These are phyloP conservation scores for Mycena maculata DNA, from an alignment of 768 basidiomycete species.

Conservation along the genomic window DNA sequence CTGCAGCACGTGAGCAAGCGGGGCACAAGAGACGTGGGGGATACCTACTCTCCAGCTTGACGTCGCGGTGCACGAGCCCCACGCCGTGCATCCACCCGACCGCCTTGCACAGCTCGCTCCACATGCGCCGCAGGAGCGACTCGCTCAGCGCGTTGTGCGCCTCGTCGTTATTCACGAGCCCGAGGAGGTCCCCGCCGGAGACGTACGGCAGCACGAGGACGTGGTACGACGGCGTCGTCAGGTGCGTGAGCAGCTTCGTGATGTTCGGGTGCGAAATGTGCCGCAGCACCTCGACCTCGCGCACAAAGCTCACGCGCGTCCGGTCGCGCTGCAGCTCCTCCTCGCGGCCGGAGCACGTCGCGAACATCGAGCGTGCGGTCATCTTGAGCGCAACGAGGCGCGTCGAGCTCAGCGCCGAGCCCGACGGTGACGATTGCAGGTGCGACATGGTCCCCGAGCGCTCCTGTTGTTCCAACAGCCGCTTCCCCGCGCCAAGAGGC, in stretches of 20 bases:
- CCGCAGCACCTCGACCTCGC: slow-evolving; percentile 89
- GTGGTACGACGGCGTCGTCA: slow-evolving; percentile 79
- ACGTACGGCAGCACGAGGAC: slow-evolving; percentile 83
- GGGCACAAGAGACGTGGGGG: neutral
- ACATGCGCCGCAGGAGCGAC: slow-evolving; percentile 67
- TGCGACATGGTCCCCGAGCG: slow-evolving; percentile 17
- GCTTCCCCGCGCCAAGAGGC: slow-evolving; percentile 30
- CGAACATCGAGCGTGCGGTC: slow-evolving; percentile 50
- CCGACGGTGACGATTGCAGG: slow-evolving; percentile 1
- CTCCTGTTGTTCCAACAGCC: slow-evolving; percentile 24
- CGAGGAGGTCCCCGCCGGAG: slow-evolving; percentile 84
- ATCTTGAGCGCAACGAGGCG: slow-evolving; percentile 62
- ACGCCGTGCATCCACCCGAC: slow-evolving; percentile 91
- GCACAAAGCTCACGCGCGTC: slow-evolving; percentile 80
- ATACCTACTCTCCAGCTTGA: slow-evolving; percentile 83
- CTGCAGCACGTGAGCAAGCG: slow-evolving; percentile 48
- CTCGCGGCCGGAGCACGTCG: slow-evolving; percentile 38
- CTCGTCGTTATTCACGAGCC: slow-evolving; percentile 71
- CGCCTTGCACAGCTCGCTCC: slow-evolving; percentile 79
- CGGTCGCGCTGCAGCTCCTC: slow-evolving; percentile 69
- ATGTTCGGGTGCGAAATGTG: slow-evolving; percentile 87
- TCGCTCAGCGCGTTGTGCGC: slow-evolving; percentile 54
- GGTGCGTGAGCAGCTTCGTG: slow-evolving; percentile 74
- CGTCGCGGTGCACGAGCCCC: slow-evolving; percentile 88
- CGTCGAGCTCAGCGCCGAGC: slow-evolving; percentile 1